Evolutionary conservation across 2,329 filamentous ascomycete genomes (phyloP), one percentile per base, ranked within the genome.

Genomic region (Fusarium mexicanum): DNA sequence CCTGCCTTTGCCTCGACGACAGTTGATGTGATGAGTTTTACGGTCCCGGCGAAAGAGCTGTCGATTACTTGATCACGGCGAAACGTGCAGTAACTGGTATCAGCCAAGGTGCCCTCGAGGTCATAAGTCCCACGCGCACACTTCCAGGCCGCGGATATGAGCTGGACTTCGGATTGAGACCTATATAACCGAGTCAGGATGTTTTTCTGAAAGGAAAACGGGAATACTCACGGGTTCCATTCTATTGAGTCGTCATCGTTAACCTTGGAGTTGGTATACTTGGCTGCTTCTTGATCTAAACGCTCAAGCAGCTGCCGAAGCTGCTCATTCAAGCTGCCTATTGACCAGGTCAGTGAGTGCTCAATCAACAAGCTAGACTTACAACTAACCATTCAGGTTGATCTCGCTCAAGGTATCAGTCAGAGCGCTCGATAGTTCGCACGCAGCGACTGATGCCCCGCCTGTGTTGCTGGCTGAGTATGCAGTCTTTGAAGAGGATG

Each of bases 201-300:
- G 8, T 11, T 22, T 8, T 18, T 14, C 17, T 31, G 5, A 14
- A 20, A 14, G 4, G 6, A 7, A 8, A 22, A 17, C 1, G 24
- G 10, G 2, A 20, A 41, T 11, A 26, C 44, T 58, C 47, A 77
- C 76, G 72, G 72, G 37, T 71, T 51, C 76, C 76, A 77, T n/a
- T 71, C 54, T 24, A n/a, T 58, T 40, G 58, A 62, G 13, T 64
- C 65, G 10, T 47, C 54, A 24, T 76, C 65, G 8, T 37, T 66
- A 29, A 75, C 58, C 24, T 75, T 65, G 14, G 74, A 72, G 54
- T 77, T 77, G 44, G 53, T 61, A 22, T 78, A 78, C 20, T 68
- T 68, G 43, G 76, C 75, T 11, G 70, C 69, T 31, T 77, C 70
- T 22, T 67, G 64, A n/a, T 78, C 76, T n/a, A 78, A 50, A n/a